Evolutionary conservation across 257 asterid genomes (phyloP).

Genomic region (Coffea canephora): DNA sequence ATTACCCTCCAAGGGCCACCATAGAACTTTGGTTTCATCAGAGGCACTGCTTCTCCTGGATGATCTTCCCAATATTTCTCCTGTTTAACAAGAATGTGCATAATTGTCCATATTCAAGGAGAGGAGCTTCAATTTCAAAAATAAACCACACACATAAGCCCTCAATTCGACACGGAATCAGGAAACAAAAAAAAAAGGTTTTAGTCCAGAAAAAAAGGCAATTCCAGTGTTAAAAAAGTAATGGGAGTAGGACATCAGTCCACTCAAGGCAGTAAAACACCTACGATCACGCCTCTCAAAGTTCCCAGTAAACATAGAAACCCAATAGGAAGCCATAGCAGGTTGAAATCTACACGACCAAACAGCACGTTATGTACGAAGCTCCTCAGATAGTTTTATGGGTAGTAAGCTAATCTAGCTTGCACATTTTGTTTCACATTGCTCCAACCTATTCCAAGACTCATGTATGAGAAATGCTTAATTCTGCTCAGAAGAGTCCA

Average conservation of each 20-base stretch:
- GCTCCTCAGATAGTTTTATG: not conserved
- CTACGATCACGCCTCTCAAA: not conserved
- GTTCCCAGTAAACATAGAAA: not conserved
- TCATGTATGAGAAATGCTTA: not conserved
- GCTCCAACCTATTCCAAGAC: not conserved
- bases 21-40: conserved; percentile 86
- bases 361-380: not conserved
- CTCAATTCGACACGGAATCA: not conserved
- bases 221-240: not conserved
- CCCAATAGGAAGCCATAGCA: not conserved
- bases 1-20: conserved; percentile 90
- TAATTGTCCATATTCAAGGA: not conserved
- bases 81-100: conserved; percentile 28
- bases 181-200: not conserved
- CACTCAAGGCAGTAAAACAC: not conserved
- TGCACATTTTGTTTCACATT: not conserved
- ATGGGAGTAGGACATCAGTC: not conserved
- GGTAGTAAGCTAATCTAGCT: not conserved
- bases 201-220: not conserved
- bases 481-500: not conserved
- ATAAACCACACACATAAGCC: not conserved
- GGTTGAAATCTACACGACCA: not conserved
- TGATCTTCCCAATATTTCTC: conserved; percentile 93
- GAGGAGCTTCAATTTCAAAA: not conserved
- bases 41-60: conserved; percentile 80